Conservation (phyloP, 2,329 filamentous ascomycete species). For the Gnomoniopsis sp. region DNA sequence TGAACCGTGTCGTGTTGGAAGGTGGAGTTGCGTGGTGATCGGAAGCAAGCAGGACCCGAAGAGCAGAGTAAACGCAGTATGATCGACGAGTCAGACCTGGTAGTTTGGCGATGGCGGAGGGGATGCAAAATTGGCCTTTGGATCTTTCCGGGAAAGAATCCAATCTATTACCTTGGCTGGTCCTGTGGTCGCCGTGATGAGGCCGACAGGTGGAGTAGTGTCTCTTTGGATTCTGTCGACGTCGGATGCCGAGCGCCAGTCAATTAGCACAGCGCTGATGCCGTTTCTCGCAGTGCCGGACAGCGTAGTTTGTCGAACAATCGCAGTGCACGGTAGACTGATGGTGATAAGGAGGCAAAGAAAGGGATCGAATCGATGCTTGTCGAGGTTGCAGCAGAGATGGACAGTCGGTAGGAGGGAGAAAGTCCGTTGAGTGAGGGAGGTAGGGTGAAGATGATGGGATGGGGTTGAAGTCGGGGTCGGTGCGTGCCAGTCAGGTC, state of each 20-base stretch:
- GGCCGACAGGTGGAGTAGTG: background rate
- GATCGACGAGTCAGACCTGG: background rate
- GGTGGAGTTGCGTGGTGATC: background rate
- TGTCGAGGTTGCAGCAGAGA: background rate
- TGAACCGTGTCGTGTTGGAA: background rate
- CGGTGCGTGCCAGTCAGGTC: background rate
- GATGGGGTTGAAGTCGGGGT: background rate
- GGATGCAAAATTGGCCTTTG: background rate
- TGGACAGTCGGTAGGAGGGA: background rate
- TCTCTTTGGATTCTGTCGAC: background rate
- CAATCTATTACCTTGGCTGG: background rate
- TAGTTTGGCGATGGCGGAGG: background rate
- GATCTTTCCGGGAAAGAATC: background rate
- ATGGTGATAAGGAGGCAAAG: background rate
- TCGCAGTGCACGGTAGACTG: background rate
- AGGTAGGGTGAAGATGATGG: no score
- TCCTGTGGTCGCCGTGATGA: background rate
- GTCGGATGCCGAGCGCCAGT: constrained; percentile 2
- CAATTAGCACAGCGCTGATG: background rate
- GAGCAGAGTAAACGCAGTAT: background rate
- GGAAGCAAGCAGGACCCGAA: background rate
- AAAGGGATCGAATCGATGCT: background rate
- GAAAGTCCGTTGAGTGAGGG: background rate
- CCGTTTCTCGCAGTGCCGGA: constrained; percentile 13
- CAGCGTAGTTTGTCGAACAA: constrained; percentile 9